Percentiles rank a stretch among this genome's conserved stretches.
Evolutionary conservation across 371 early-diverging fungal genomes (phyloP).

Genomic region (Capillidium rhysosporum): DNA sequence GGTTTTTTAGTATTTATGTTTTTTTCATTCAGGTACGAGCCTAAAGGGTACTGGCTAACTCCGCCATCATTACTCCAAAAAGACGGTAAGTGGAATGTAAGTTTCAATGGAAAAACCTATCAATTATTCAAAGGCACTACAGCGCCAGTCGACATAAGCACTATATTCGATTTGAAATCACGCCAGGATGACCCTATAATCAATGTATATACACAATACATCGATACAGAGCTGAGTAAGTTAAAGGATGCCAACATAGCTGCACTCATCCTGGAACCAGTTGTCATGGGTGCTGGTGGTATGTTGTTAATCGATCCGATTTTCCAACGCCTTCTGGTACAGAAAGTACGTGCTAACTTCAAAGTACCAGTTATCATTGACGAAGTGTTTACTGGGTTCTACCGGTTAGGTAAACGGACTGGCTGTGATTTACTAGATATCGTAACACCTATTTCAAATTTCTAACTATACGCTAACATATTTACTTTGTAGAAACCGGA

Average conservation of each 20-base stretch:
- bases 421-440: slow-evolving; percentile 44
- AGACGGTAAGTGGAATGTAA: too few relatives aligned
- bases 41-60: slow-evolving; percentile 50
- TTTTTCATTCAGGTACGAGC: slow-evolving; percentile 20
- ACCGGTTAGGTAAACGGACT: slow-evolving; percentile 39
- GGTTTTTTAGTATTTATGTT: slow-evolving; percentile 6
- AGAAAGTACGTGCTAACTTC: slow-evolving; percentile 24
- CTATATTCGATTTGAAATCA: slow-evolving; percentile 4
- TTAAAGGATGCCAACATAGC: slow-evolving; percentile 36
- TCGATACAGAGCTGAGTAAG: background rate
- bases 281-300: slow-evolving; percentile 65
- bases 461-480: slow-evolving; percentile 5
- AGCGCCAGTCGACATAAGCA: too few relatives aligned
- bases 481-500: slow-evolving; percentile 30
- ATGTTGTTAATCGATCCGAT: slow-evolving; percentile 70
- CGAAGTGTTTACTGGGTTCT: slow-evolving; percentile 69
- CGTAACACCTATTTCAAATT: slow-evolving; percentile 19
- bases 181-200: slow-evolving; percentile 13
- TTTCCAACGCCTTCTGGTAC: slow-evolving; percentile 45
- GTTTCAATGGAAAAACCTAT: too few relatives aligned
- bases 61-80: slow-evolving; percentile 32
- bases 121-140: too few relatives aligned
- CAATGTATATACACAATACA: slow-evolving; percentile 15
- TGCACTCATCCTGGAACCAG: slow-evolving; percentile 54
- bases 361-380: slow-evolving; percentile 60